Evolutionary conservation across 192 early-diverging fungal genomes (phyloP).

Genomic region (Paraglomus occultum): DNA sequence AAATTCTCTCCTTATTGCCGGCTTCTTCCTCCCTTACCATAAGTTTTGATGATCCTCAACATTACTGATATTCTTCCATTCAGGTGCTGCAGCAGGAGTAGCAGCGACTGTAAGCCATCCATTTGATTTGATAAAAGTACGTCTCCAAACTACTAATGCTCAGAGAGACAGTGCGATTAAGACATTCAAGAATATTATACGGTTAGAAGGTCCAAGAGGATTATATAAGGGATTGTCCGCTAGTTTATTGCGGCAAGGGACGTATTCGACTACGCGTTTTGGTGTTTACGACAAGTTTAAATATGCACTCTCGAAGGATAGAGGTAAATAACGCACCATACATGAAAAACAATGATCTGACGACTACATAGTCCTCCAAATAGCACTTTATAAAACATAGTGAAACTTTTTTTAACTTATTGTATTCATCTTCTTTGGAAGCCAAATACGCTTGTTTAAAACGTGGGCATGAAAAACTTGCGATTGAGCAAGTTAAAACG

Average conservation of each 20-base stretch:
- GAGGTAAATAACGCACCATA: slow-evolving; percentile 37
- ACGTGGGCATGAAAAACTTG: neutral
- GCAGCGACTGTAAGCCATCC: slow-evolving; percentile 72
- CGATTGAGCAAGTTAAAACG: slow-evolving; percentile 1
- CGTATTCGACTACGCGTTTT: slow-evolving; percentile 80
- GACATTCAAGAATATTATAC: slow-evolving; percentile 69
- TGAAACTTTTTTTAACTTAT: neutral
- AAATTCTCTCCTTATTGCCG: neutral
- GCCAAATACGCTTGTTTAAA: neutral
- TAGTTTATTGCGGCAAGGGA: slow-evolving; percentile 71
- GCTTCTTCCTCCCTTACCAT: neutral
- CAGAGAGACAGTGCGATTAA: slow-evolving; percentile 59
- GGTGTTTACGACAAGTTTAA: slow-evolving; percentile 74
- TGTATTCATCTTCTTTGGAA: neutral
- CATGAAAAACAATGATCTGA: neutral
- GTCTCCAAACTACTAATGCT: slow-evolving; percentile 79
- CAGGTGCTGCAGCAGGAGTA: slow-evolving; percentile 53
- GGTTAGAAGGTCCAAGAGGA: slow-evolving; percentile 63
- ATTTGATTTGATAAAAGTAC: slow-evolving; percentile 87
- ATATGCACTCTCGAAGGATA: slow-evolving; percentile 45
- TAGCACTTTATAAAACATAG: neutral
- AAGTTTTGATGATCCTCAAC: slow-evolving; percentile 1
- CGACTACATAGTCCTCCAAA: neutral
- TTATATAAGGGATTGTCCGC: slow-evolving; percentile 74
- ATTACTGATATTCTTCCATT: slow-evolving; percentile 16